Evolutionary conservation across 306 rosid genomes (phyloP).

Genomic region (Sindora glabra): DNA sequence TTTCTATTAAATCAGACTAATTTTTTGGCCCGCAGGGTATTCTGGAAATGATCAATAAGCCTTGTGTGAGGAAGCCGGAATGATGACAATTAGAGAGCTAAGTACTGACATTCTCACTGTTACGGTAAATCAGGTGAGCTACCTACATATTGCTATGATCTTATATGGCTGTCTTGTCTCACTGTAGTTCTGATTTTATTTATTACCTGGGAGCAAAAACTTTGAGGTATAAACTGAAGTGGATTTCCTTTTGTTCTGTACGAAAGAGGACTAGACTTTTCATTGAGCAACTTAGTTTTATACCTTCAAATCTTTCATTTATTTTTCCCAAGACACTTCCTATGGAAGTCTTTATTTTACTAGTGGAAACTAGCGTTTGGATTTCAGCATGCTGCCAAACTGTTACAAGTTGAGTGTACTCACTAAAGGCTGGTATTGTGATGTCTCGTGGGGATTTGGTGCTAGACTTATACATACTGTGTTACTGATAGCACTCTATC

Average conservation of each 20-base stretch:
- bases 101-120: constrained; percentile 81
- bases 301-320: neutral
- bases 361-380: neutral
- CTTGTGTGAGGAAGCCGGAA: constrained; percentile 96
- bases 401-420: neutral
- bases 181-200: neutral
- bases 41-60: constrained; percentile 99
- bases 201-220: too few species aligned
- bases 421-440: neutral
- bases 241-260: too few species aligned
- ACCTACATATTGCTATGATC: neutral
- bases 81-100: constrained; percentile 97
- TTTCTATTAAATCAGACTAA: neutral
- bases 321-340: neutral
- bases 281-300: too few species aligned
- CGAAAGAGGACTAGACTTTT: too few species aligned
- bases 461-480: neutral
- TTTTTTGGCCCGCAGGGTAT: constrained; percentile 56
- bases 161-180: neutral
- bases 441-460: neutral
- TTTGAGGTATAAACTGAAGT: too few species aligned
- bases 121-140: constrained; percentile 70
- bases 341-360: neutral
- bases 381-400: neutral
- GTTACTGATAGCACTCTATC: neutral